Evolutionary conservation across 1,284 basidiomycete species (phyloP).

Genomic region (Trichosporon sp.): DNA sequence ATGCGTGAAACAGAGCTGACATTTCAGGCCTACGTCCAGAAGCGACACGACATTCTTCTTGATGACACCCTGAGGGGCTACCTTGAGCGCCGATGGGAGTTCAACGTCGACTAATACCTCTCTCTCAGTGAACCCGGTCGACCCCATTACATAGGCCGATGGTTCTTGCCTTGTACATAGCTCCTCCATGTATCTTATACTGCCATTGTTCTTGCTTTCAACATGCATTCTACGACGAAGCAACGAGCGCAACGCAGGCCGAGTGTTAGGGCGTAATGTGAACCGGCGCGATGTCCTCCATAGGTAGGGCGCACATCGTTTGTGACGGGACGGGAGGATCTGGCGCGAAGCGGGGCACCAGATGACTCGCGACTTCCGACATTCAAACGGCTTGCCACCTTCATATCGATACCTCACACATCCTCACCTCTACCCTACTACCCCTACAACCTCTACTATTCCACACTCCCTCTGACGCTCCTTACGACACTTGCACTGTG

Average conservation of each 20-base stretch:
- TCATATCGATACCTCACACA: not conserved
- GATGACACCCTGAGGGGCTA: slow-evolving; percentile 93
- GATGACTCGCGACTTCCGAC: too few relatives aligned
- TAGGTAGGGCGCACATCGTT: not conserved
- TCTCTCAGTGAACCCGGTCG: slow-evolving; percentile 8
- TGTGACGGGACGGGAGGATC: not conserved
- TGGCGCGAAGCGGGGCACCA: not conserved
- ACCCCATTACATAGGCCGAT: slow-evolving; percentile 16
- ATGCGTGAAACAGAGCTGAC: not conserved
- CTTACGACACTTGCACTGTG: not conserved
- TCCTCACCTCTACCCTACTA: not conserved
- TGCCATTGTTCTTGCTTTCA: not conserved
- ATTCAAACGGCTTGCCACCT: not conserved
- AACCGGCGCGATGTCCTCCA: too few relatives aligned
- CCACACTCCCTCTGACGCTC: not conserved
- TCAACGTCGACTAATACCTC: slow-evolving; percentile 32
- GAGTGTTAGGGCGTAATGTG: too few relatives aligned
- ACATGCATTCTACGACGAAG: not conserved
- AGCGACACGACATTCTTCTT: slow-evolving; percentile 90
- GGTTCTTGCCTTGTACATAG: slow-evolving; percentile 12
- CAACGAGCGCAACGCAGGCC: not conserved
- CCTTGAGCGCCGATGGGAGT: slow-evolving; percentile 66
- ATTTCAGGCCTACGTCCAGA: slow-evolving; percentile 85
- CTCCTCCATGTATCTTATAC: slow-evolving; percentile 13
- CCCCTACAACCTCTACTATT: too few relatives aligned